Evolutionary conservation across 1,139 yeast genomes (phyloP), one percentile per base, ranked within the genome.

Genomic region (Protomyces pachydermus): DNA sequence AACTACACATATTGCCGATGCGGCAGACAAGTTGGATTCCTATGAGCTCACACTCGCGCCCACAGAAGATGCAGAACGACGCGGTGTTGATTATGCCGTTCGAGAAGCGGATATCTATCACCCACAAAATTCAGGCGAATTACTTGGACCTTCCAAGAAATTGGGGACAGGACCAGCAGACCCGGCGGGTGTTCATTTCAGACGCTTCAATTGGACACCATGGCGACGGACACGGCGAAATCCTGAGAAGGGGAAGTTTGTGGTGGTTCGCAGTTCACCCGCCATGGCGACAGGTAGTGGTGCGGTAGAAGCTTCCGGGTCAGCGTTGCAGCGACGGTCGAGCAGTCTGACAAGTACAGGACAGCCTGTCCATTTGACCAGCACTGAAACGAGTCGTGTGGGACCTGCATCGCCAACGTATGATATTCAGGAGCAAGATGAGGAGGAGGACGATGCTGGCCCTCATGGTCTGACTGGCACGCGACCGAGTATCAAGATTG

Each of bases 51-150:
- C 51, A 28, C 53, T 58, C n/a, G 63, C 52, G 2, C 51, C 61
- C 14, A 46, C 58, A 14, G 66, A 53, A 28, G 56, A 45, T 51
- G 60, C 63, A 10, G 53, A 53, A 28, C 60, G 60, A 1, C 60
- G 65, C n/a, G 68, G 67, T 32, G 74, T 72, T 9, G 72, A 75
- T 60, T 75, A 75, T 65, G 77, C 77, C 0, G 73, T 74, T 6
- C 71, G 77, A 8, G 77, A 75, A 63, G 73, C 77, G 1, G 77
- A 75, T 60, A 69, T 74, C 54, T 75, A 75, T 65, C 56, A 46
- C 9, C 53, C 60, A 6, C 55, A 37, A 28, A 54, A 50, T 39
- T 63, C 55, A 14, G 54, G 50, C 20, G 54, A 53, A 18, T 45
- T 38, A 12, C 37, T 58, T 20, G 62, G 62, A 5, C 64, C 64